Base-by-base conservation (phyloP, 108 stramenopile genomes). In the Mediolabrus comicus region DNA sequence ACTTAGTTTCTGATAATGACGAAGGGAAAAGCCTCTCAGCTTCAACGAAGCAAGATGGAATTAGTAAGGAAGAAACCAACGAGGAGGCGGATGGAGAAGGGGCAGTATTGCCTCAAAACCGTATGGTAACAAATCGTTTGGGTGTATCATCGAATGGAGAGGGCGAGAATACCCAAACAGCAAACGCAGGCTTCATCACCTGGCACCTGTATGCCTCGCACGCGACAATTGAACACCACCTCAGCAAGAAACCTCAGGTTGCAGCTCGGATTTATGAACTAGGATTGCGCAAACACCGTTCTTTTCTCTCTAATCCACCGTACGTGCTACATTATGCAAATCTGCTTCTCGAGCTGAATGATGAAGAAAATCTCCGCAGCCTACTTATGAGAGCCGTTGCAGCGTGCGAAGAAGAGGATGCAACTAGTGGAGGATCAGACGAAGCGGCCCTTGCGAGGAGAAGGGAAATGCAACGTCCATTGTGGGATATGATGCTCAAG, bases 401-500 rank as follows among this genome's bases (percentile, higher is more conserved):
- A 4, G 95, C 95, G 9, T 91, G 88, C 53, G 80, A 80, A 49
- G 87, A 87, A 41, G 65, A 82, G 43, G 79, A 75, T 9, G 84
- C 82, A 31, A 68, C 49, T 2, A 30, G 39, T 26, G 75, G 65
- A 63, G 66, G 58, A 58, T 35, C 64, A 17, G 68, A 82, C 28
- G 66, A 60, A 36, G 63, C 53, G 7, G 62, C 51, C 28, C 19
- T 65, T 26, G 51, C 76, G 11, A 53, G 68, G 64, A 67, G 70
- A 28, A 70, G 76, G 55, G 75, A 72, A 51, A 43, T 74, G 52
- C 78, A 84, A 68, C 69, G 88, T 56, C 57, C 88, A 12, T 62
- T 95, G 9, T 93, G 92, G 92, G 88, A 92, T 55, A 92, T 92
- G 92, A 86, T 88, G 62, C 79, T 95, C 24, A 85, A 86, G 62